Base-by-base conservation (phyloP, 2,329 filamentous ascomycete species). In the Tolypocladium capitatum region DNA sequence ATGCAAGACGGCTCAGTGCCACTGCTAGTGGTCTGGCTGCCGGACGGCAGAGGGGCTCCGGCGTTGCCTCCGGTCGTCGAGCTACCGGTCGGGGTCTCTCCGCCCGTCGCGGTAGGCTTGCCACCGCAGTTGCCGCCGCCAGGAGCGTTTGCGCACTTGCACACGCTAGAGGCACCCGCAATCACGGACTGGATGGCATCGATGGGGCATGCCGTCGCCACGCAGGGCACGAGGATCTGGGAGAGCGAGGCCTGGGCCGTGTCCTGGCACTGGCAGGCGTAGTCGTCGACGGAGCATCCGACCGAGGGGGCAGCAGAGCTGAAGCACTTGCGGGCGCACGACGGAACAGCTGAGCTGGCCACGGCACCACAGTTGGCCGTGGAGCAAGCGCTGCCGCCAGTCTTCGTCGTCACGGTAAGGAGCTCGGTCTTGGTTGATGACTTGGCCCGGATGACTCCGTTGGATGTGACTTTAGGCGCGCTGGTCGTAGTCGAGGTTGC, bases 321-420 rank as follows among this genome's bases (percentile, higher is more conserved):
- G 49, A 62, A 62, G 50, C 60, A 62, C 6, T 49, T 33, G 28
- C 58, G 55, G 9, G 59, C 59, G 31, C 58, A 61, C 10, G 50
- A 44, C 4, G 58, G 59, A 14, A 61, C 51, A 8, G 55, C 58
- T 16, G 56, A 51, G 27, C 48, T 53, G n/a, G 58, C 58, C 4
- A 61, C 52, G 33, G 56, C 46, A 2, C 52, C 57, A 40, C 59
- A 61, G 48, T 60, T 49, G 4, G 51, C 28, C 14, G 46, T 49
- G 10, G 52, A n/a, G n/a, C n/a, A n/a, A n/a, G n/a, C n/a, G n/a
- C n/a, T n/a, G n/a, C n/a, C n/a, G n/a, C n/a, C n/a, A n/a, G n/a
- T n/a, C n/a, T n/a, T n/a, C 24, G 24, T 5, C 24, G 24, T 24
- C 24, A 24, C 24, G 24, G 3, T 24, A 3, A 3, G 24, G 24